These are phyloP conservation scores for Zoysia pacifica DNA, from an alignment of 176 grass and related monocot species.

Conservation along the genomic window DNA sequence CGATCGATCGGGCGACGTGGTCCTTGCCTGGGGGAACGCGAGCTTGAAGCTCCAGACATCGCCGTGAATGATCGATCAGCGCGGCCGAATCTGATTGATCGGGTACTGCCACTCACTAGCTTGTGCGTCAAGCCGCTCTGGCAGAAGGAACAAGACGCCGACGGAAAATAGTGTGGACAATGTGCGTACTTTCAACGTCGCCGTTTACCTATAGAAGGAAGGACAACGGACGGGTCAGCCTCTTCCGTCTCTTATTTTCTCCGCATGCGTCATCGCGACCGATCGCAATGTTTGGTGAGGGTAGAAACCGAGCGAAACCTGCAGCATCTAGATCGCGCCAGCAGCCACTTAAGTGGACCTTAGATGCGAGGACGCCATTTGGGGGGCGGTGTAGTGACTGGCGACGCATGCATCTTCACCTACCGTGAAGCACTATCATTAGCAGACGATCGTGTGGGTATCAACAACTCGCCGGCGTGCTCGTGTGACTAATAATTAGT, in stretches of 20 bases:
- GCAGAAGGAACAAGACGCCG: not conserved
- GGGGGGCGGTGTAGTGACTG: not conserved
- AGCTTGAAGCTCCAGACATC: no score
- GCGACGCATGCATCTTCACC: conserved; percentile 11
- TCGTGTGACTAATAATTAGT: no score
- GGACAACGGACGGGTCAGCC: not conserved
- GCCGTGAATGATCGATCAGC: no score
- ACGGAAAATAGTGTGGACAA: not conserved
- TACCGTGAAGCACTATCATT: conserved; percentile 12
- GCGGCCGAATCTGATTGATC: no score
- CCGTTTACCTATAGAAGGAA: not conserved
- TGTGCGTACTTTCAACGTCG: not conserved
- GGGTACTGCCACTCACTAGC: no score
- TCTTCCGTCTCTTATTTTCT: not conserved
- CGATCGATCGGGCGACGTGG: not conserved
- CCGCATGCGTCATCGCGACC: not conserved
- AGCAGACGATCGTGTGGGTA: no score
- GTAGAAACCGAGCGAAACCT: not conserved
- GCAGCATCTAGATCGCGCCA: not conserved
- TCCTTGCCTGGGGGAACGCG: not conserved
- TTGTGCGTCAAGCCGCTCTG: no score
- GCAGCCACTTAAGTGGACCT: not conserved
- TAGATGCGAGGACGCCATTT: not conserved
- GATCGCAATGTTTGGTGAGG: conserved; percentile 3
- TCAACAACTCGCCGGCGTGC: no score